phyloP scores from a whole-genome alignment of 345 rosid genomes.

The Limnanthes douglasii region DNA sequence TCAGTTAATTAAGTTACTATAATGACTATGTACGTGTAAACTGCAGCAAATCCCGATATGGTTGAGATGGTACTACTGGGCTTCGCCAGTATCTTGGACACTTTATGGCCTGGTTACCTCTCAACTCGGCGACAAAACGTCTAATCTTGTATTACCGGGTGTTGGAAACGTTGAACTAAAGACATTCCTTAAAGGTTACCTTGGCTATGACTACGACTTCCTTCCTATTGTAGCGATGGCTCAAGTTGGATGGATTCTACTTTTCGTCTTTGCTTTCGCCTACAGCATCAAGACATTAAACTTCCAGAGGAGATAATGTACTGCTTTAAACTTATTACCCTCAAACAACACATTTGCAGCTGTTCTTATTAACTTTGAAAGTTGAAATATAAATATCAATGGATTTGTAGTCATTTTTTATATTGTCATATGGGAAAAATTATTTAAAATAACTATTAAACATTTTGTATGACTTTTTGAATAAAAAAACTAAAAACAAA shows the following conservation, averaged over 20 bases:
- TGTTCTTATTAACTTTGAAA: too few species aligned
- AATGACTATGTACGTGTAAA: too few species aligned
- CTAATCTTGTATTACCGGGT: conserved; percentile 27
- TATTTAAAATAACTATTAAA: too few species aligned
- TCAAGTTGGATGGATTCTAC: conserved; percentile 30
- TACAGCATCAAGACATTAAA: conserved; percentile 43
- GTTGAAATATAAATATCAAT: too few species aligned
- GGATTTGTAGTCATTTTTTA: too few species aligned
- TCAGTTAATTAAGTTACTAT: too few species aligned
- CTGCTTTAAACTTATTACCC: too few species aligned
- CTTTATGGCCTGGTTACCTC: conserved; percentile 59
- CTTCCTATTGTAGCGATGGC: conserved; percentile 45
- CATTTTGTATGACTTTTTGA: too few species aligned
- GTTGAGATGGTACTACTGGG: conserved; percentile 97
- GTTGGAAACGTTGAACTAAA: conserved; percentile 11
- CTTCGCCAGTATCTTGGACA: conserved; percentile 67
- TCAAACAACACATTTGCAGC: too few species aligned
- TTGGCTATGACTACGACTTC: conserved; percentile 42
- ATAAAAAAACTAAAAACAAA: too few species aligned
- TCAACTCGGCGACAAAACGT: conserved; percentile 44
- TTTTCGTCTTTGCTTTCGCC: conserved; percentile 34
- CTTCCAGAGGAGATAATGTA: conserved; percentile 48
- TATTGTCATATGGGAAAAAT: too few species aligned
- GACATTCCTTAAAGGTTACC: conserved; percentile 21
- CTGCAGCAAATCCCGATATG: conserved; percentile 66